Evolutionary conservation across 768 basidiomycete genomes (phyloP), one percentile per base, ranked within the genome.

Genomic region (Lanmaoa pseudosensibilis): DNA sequence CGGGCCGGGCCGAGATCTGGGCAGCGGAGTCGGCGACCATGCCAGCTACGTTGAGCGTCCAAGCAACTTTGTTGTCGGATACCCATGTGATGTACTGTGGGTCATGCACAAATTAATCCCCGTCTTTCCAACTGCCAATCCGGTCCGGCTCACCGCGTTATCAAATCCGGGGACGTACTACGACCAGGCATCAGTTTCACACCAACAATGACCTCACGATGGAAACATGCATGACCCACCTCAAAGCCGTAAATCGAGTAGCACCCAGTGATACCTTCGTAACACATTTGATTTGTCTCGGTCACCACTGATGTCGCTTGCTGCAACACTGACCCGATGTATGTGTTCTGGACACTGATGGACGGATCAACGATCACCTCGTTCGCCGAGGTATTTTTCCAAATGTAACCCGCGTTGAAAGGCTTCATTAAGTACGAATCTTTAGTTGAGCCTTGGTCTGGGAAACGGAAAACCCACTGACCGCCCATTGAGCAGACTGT

Each of bases 51-150:
- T 82, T 80, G 52, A 95, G 66, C 5, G 88, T 92, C 94, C 94
- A 94, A 10, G 86, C 74, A 25, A 79, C 66, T 61, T 83, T 76
- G 68, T 83, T 82, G 62, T 86, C 78, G 54, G 84, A 79, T 55
- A 94, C 76, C 94, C 94, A 96, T 3, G 90, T 83, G 62, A 95
- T 92, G 66, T 94, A 96, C 85, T 87, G 55, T 34, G 37, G 49
- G 21, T 41, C 23, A 16, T 6, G 33, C 19, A 19, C 27, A 50
- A 39, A 25, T 64, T 5, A 57, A 38, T 27, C 34, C 25, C 10
- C 21, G 6, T 39, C 30, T 25, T 32, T 30, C 18, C 33, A 43
- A 19, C 39, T 38, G 6, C 19, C 19, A 34, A 13, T 25, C 34
- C n/a, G 43, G 21, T 50, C 18, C 12, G 36, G 73, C 83, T 59